These are phyloP conservation scores for Aspergillus sp. DNA, from an alignment of 2,329 filamentous ascomycete species.

Conservation along the genomic window DNA sequence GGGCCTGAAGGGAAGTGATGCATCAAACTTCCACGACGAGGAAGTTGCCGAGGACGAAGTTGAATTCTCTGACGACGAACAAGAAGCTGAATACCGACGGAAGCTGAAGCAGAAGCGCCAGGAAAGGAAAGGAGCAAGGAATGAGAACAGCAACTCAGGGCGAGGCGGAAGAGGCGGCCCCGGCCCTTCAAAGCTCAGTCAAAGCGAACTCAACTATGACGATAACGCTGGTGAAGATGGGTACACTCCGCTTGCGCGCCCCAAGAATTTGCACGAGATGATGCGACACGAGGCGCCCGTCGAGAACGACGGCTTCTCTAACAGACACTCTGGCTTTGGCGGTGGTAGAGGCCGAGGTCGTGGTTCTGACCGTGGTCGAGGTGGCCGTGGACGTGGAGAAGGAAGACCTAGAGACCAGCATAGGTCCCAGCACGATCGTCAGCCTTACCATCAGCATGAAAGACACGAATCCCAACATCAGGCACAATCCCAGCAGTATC, in stretches of 20 bases:
- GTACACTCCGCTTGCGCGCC: constrained; percentile 73
- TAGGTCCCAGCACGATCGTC: constrained; percentile 34
- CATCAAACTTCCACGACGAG: constrained; percentile 93
- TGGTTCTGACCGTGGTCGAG: constrained; percentile 44
- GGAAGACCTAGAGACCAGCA: constrained; percentile 35
- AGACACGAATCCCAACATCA: constrained; percentile 27
- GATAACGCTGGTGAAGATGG: constrained; percentile 59
- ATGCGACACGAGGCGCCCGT: constrained; percentile 48
- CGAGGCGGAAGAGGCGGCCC: constrained; percentile 41
- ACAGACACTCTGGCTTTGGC: constrained; percentile 44
- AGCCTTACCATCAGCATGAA: constrained; percentile 31
- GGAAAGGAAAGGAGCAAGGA: constrained; percentile 56
- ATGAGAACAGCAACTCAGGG: constrained; percentile 45
- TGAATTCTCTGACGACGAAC: constrained; percentile 96
- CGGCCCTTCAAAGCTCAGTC: constrained; percentile 45
- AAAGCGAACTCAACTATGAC: constrained; percentile 65
- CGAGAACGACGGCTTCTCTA: constrained; percentile 35
- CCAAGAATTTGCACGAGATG: constrained; percentile 63
- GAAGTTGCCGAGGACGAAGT: constrained; percentile 83
- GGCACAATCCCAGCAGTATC: constrained; percentile 29
- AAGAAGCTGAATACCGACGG: constrained; percentile 80
- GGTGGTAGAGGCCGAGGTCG: constrained; percentile 55
- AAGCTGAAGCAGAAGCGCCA: constrained; percentile 69
- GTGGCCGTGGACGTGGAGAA: constrained; percentile 41
- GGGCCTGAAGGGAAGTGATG: constrained; percentile 83